These are phyloP conservation scores for Xylaria telfairii DNA, from an alignment of 495 filamentous ascomycete species.

Conservation along the genomic window DNA sequence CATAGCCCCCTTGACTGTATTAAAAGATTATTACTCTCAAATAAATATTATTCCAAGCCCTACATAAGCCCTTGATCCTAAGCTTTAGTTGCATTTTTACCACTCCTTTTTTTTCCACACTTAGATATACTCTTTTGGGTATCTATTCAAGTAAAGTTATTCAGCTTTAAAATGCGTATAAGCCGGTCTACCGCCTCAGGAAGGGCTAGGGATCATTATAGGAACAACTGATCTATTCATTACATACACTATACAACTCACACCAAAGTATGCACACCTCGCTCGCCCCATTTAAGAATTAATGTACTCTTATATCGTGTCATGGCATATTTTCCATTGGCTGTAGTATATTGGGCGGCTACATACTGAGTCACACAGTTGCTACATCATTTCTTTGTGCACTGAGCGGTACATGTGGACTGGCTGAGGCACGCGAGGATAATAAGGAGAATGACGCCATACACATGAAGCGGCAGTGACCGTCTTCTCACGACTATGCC, in stretches of 20 bases:
- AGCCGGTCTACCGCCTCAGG: not conserved
- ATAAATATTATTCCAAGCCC: too few relatives aligned
- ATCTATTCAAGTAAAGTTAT: not conserved
- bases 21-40: too few relatives aligned
- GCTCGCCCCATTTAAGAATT: not conserved
- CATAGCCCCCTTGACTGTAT: too few relatives aligned
- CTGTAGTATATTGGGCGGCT: not conserved
- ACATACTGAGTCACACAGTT: not conserved
- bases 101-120: too few relatives aligned
- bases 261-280: not conserved
- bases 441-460: constrained; percentile 80
- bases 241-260: not conserved
- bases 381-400: not conserved
- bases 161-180: not conserved
- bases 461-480: constrained; percentile 64
- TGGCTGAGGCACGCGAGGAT: constrained; percentile 83
- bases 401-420: too few relatives aligned
- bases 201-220: not conserved
- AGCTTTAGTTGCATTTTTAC: too few relatives aligned
- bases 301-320: not conserved
- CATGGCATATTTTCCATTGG: not conserved
- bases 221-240: not conserved
- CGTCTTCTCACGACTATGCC: not conserved
- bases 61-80: too few relatives aligned
- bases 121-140: too few relatives aligned